Conservation (phyloP, 768 basidiomycete genomes). For the Solioccasus polychromus region DNA sequence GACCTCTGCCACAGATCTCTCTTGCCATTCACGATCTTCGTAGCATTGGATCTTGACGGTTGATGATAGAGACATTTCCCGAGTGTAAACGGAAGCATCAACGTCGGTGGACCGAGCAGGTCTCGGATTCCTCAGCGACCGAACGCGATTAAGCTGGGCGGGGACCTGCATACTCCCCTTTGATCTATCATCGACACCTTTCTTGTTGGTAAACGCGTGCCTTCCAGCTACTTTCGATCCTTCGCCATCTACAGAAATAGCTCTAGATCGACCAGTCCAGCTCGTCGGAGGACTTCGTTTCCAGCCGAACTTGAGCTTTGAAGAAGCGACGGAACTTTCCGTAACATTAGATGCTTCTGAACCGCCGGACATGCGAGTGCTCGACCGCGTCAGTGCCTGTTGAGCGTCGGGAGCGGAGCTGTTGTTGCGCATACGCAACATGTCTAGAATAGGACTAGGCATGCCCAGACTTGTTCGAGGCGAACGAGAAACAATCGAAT, state of each 20-base stretch:
- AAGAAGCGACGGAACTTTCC: too few relatives aligned
- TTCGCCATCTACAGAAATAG: not conserved
- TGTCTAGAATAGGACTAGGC: not conserved
- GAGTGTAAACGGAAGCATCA: not conserved
- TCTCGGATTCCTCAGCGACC: constrained; percentile 1
- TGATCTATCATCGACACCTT: not conserved
- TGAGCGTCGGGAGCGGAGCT: not conserved
- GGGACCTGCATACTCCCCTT: not conserved
- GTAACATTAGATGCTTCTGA: too few relatives aligned
- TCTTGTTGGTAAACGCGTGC: not conserved
- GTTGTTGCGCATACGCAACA: not conserved
- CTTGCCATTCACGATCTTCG: constrained; percentile 17
- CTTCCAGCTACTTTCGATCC: not conserved
- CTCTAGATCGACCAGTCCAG: constrained; percentile 22
- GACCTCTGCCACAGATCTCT: constrained; percentile 26
- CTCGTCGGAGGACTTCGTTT: constrained; percentile 24
- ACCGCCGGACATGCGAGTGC: not conserved
- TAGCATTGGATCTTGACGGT: constrained; percentile 16
- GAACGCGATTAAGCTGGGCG: not conserved
- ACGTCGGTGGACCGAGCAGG: not conserved
- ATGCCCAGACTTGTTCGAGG: not conserved
- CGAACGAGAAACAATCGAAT: not conserved
- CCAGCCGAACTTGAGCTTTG: not conserved
- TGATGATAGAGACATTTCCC: not conserved
- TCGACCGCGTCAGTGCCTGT: not conserved